Conservation (phyloP, 176 grass and related monocot genomes). For the Puya raimondii region DNA sequence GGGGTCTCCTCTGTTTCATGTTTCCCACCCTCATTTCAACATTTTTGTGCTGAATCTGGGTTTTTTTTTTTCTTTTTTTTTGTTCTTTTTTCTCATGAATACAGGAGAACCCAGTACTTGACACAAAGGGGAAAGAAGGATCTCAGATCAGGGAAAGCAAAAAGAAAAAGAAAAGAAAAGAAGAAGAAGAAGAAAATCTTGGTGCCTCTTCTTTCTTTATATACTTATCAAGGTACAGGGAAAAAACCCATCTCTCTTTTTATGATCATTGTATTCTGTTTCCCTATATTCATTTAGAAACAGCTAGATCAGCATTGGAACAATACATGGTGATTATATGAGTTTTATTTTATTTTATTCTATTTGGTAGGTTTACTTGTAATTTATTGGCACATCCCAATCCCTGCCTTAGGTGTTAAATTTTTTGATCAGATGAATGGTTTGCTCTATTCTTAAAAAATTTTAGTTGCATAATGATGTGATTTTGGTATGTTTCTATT, state of each 20-base stretch:
- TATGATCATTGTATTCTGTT: background rate
- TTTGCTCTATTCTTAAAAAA: background rate
- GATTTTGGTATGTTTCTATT: too few relatives aligned
- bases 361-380: background rate
- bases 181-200: background rate
- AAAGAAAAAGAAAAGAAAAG: background rate
- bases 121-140: background rate
- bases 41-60: background rate
- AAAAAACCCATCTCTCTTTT: background rate
- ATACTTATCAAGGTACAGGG: background rate
- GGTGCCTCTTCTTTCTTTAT: background rate
- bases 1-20: background rate
- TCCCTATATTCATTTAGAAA: background rate
- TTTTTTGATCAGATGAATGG: conserved; percentile 16
- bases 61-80: background rate
- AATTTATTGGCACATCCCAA: conserved; percentile 5
- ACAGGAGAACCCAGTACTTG: background rate
- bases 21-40: background rate
- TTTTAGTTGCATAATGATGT: too few relatives aligned
- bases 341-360: background rate
- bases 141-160: background rate
- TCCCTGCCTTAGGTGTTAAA: conserved; percentile 11
- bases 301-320: background rate
- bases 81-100: background rate
- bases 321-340: background rate